Evolutionary conservation across 345 rosid species (phyloP).

Genomic region (Salix arbutifolia): DNA sequence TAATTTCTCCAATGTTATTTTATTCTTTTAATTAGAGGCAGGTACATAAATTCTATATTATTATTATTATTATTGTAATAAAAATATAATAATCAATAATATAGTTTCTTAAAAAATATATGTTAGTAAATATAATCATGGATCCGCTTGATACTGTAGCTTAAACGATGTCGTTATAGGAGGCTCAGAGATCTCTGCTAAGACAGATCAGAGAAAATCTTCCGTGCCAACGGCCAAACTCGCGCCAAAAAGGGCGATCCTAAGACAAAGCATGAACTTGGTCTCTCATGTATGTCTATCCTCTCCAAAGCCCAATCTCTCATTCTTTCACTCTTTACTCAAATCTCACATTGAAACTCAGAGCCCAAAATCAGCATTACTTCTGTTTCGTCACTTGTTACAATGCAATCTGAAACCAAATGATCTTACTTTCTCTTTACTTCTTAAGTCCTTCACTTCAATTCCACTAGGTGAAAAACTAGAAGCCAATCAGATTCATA

Average conservation of each 20-base stretch:
- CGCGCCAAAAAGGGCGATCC: conserved; percentile 3
- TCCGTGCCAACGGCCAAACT: neutral
- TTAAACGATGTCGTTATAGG: neutral
- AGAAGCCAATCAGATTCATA: conserved; percentile 45
- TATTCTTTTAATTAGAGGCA: too few species aligned
- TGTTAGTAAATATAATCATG: too few species aligned
- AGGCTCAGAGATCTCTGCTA: neutral
- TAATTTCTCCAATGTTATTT: too few species aligned
- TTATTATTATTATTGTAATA: too few species aligned
- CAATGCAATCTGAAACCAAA: conserved; percentile 43
- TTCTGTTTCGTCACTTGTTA: conserved; percentile 49
- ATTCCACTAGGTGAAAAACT: conserved; percentile 6
- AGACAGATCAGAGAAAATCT: neutral
- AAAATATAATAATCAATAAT: too few species aligned
- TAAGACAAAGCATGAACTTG: conserved; percentile 7
- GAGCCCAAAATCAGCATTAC: conserved; percentile 33
- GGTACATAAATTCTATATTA: too few species aligned
- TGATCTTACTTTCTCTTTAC: conserved; percentile 52
- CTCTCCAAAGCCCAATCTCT: conserved; percentile 28
- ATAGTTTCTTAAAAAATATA: too few species aligned
- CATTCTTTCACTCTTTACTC: conserved; percentile 45
- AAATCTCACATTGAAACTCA: conserved; percentile 35
- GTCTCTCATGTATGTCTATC: neutral
- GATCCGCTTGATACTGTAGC: too few species aligned
- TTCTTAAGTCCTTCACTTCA: conserved; percentile 38